Evolutionary conservation across 2,329 filamentous ascomycete genomes (phyloP).

Genomic region (Amylocarpus encephaloides): DNA sequence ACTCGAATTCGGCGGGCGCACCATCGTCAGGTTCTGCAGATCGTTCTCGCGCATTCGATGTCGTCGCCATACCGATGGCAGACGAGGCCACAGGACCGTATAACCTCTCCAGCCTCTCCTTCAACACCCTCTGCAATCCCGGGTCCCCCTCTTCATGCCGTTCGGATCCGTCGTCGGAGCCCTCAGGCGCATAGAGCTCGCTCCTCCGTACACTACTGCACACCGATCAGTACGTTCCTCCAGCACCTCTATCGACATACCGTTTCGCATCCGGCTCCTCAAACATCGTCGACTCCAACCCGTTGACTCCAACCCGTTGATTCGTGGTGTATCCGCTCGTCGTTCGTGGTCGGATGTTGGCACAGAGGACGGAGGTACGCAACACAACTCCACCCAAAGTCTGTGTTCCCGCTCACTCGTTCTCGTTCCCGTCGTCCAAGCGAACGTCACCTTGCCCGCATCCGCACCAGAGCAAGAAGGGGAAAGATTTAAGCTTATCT

Average conservation of each 20-base stretch:
- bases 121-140: constrained; percentile 14
- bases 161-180: constrained; percentile 13
- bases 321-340: not conserved
- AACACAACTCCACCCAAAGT: not conserved
- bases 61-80: not conserved
- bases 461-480: not conserved
- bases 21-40: constrained; percentile 23
- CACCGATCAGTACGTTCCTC: not conserved
- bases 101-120: constrained; percentile 20
- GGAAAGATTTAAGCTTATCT: not conserved
- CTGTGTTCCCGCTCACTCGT: not conserved
- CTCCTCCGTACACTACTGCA: constrained; percentile 46
- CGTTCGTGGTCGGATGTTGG: no score
- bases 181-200: constrained; percentile 37
- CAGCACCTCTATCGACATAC: constrained; percentile 31
- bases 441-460: not conserved
- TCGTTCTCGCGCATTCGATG: constrained; percentile 12
- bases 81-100: constrained; percentile 18
- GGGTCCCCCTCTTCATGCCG: constrained; percentile 19
- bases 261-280: constrained; percentile 47
- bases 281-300: constrained; percentile 38
- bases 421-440: not conserved
- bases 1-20: constrained; percentile 43
- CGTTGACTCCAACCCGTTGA: not conserved
- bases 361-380: no score